Percentiles rank a stretch among this genome's conserved stretches.
Conservation (phyloP, 495 filamentous ascomycete species). For the Daldinia vernicosa region DNA sequence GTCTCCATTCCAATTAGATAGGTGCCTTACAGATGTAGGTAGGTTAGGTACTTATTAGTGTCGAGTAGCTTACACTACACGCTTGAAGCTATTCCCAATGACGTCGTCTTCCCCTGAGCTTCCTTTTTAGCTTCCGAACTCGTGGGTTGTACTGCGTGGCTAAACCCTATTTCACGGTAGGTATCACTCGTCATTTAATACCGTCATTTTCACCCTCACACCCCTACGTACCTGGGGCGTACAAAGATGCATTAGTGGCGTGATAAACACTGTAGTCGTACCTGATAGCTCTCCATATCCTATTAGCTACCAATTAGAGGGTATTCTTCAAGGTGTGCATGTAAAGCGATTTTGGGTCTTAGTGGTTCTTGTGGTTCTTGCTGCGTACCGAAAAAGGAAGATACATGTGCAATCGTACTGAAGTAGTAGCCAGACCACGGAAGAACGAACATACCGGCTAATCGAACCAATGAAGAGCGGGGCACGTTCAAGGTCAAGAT, state of each 20-base stretch:
- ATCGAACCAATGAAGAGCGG: constrained; percentile 31
- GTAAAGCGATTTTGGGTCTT: constrained; percentile 22
- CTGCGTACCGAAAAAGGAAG: constrained; percentile 4
- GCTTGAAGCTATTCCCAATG: constrained; percentile 37
- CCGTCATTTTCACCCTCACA: constrained; percentile 31
- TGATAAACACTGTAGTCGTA: constrained; percentile 33
- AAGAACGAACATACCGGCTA: constrained; percentile 24
- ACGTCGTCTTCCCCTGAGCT: neutral
- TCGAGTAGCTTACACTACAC: neutral
- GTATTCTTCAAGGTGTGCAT: constrained; percentile 34
- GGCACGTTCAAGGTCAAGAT: neutral
- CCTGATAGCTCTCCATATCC: constrained; percentile 32
- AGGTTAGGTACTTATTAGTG: neutral
- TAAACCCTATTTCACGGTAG: constrained; percentile 3
- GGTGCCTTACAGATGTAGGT: no score
- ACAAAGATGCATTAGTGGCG: constrained; percentile 33
- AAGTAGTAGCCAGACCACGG: constrained; percentile 19
- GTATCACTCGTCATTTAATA: constrained; percentile 20
- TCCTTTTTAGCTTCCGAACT: constrained; percentile 5
- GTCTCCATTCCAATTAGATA: no score
- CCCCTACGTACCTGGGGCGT: constrained; percentile 18
- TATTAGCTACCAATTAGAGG: constrained; percentile 33
- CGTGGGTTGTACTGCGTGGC: constrained; percentile 10
- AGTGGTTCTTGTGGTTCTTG: constrained; percentile 18
- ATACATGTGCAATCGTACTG: constrained; percentile 15